Evolutionary conservation across 371 early-diverging fungal species (phyloP).

Genomic region (Smittium culicis): DNA sequence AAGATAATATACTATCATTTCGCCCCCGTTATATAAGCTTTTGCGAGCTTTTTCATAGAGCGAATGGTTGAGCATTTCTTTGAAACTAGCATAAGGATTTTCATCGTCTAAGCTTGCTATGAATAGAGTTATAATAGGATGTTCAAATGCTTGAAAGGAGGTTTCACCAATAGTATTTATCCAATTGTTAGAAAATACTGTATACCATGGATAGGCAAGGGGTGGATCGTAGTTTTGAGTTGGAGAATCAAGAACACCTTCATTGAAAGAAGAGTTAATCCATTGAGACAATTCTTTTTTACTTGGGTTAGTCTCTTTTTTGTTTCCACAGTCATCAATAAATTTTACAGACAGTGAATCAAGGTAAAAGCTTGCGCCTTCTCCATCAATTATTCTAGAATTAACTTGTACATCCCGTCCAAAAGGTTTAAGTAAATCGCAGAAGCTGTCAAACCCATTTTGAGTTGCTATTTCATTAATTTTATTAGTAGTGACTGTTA

Average conservation of each 20-base stretch:
- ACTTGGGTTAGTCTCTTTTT: not conserved
- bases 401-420: constrained; percentile 59
- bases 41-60: constrained; percentile 41
- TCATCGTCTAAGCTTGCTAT: constrained; percentile 61
- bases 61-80: constrained; percentile 41
- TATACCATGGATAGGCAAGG: constrained; percentile 75
- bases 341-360: constrained; percentile 25
- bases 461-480: constrained; percentile 51
- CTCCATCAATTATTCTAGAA: constrained; percentile 27
- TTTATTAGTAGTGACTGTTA: constrained; percentile 55
- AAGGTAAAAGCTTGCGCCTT: constrained; percentile 26
- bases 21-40: constrained; percentile 48
- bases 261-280: constrained; percentile 14
- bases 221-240: constrained; percentile 10
- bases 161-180: constrained; percentile 49
- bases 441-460: constrained; percentile 52
- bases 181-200: constrained; percentile 51
- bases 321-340: constrained; percentile 1
- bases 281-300: constrained; percentile 2
- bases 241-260: constrained; percentile 10
- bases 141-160: constrained; percentile 87
- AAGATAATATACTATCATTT: constrained; percentile 51
- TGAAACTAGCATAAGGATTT: constrained; percentile 58
- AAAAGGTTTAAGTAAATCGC: constrained; percentile 67
- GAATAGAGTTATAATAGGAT: constrained; percentile 76